A percentile compares a stretch with the other conserved stretches of the same genome.
These are phyloP conservation scores for Zygoascus bituminiphila DNA, from an alignment of 805 yeast genomes.

Conservation along the genomic window DNA sequence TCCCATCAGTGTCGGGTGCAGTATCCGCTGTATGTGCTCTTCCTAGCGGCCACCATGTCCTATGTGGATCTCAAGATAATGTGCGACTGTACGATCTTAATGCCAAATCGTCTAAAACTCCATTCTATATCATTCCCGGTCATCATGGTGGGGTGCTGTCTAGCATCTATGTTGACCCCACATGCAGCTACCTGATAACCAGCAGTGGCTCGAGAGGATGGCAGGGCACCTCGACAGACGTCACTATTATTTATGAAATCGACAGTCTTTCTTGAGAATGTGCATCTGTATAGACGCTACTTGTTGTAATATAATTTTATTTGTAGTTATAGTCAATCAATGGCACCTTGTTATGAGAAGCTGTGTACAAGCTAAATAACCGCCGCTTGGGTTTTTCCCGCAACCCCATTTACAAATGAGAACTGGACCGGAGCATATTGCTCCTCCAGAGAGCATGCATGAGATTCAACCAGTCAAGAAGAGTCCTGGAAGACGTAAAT, in stretches of 20 bases:
- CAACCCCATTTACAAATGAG: no score
- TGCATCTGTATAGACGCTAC: no score
- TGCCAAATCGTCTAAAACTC: slow-evolving; percentile 38
- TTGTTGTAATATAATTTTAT: no score
- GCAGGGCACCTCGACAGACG: slow-evolving; percentile 76
- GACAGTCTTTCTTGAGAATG: no score
- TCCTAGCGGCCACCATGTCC: slow-evolving; percentile 70
- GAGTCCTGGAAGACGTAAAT: slow-evolving; percentile 20
- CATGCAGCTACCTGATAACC: slow-evolving; percentile 79
- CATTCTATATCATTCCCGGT: slow-evolving; percentile 89
- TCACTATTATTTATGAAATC: slow-evolving; percentile 75
- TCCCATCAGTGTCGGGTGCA: slow-evolving; percentile 86
- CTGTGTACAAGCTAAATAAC: no score
- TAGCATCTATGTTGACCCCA: slow-evolving; percentile 71
- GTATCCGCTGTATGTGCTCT: slow-evolving; percentile 71
- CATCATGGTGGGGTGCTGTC: slow-evolving; percentile 91
- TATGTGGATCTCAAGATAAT: slow-evolving; percentile 88
- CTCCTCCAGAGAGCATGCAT: not conserved
- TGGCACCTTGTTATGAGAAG: no score
- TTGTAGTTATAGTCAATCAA: no score
- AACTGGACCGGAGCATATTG: no score
- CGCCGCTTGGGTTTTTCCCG: no score
- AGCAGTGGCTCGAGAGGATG: slow-evolving; percentile 95
- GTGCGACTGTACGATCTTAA: slow-evolving; percentile 73
- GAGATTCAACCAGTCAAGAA: slow-evolving; percentile 4